Base-by-base conservation (phyloP, 1,284 basidiomycete genomes). In the Cutaneotrichosporon dermatis region DNA sequence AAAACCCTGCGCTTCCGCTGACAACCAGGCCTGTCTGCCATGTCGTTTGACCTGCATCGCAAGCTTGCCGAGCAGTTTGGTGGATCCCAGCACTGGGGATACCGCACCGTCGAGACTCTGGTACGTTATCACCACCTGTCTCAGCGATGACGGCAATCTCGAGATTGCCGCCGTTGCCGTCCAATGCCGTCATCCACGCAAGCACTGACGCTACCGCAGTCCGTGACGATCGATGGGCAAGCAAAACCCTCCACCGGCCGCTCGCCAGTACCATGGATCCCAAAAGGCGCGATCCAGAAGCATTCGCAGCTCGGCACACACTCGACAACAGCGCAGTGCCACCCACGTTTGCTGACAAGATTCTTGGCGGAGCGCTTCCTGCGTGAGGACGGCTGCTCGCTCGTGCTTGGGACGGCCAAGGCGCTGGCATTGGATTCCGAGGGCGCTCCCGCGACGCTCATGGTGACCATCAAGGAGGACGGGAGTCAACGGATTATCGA, bases 41-140 rank as follows among this genome's bases (percentile, higher is more conserved):
- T 94, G 49, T 92, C 90, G 6, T 96, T 88, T 73, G 71, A 80
- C 6, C 86, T 96, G 66, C 92, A 96, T 73, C 82, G 86, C 63
- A 82, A 84, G 48, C 83, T 97, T 8, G 89, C 92, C 1, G 77
- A 86, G 55, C 82, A 88, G 67, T 86, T 89, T 73, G 81, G 82
- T 55, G 92, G 93, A 0, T 77, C 80, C 15, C 80, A 86, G 48
- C 80, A 85, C 33, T 96, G 91, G 92, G 91, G 91, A 0, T 96
- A 90, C 83, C 81, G 93, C 79, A 84, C 77, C 82, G 78, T 84
- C 8, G 81, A 82, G 46, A 81, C 80, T 9, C 62, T 80, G 54
- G 74, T 78, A 42, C 64, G 73, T 66, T 6, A 36, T 25, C 39
- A 8, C 4, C 10, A 36, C 7, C 10, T 12, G 8, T 13, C 33